Conservation (phyloP, 2,329 filamentous ascomycete species). For the Xylariaceae sp. region DNA sequence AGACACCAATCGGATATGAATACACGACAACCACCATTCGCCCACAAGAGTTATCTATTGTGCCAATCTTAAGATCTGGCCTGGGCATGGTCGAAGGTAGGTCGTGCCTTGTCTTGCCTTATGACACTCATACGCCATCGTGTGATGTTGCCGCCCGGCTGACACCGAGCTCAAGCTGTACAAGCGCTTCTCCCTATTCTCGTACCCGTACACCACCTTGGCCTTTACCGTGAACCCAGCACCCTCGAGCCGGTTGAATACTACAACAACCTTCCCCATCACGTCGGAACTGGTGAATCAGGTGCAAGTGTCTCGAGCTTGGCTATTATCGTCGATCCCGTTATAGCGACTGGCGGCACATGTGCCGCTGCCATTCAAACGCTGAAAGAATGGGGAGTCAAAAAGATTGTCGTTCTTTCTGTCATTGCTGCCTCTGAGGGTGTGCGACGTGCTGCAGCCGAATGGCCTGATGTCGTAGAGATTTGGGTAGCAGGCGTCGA, state of each 20-base stretch:
- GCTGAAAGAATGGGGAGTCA: constrained; percentile 88
- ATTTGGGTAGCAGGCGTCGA: constrained; percentile 87
- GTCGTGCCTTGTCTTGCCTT: constrained; percentile 25
- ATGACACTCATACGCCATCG: not conserved
- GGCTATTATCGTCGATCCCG: constrained; percentile 86
- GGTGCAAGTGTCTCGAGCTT: constrained; percentile 53
- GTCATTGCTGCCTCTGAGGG: constrained; percentile 77
- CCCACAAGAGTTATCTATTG: constrained; percentile 74
- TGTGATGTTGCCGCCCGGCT: constrained; percentile 10
- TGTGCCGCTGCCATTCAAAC: constrained; percentile 89
- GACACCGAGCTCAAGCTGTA: constrained; percentile 59
- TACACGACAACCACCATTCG: constrained; percentile 71
- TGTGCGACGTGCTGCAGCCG: constrained; percentile 71
- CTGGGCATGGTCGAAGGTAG: constrained; percentile 87
- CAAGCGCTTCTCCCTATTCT: constrained; percentile 80
- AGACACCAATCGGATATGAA: constrained; percentile 77
- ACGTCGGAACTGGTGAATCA: constrained; percentile 49
- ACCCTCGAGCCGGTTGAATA: constrained; percentile 92
- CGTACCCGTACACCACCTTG: constrained; percentile 89
- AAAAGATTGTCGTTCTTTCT: constrained; percentile 75
- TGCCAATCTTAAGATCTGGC: constrained; percentile 92
- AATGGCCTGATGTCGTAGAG: constrained; percentile 79
- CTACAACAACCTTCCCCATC: constrained; percentile 94
- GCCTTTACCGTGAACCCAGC: constrained; percentile 88
- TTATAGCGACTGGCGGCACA: constrained; percentile 93